A percentile compares a stretch with the other conserved stretches of the same genome.
These are phyloP conservation scores for Colletotrichum truncatum DNA, from an alignment of 2,329 filamentous ascomycete genomes.

Conservation along the genomic window DNA sequence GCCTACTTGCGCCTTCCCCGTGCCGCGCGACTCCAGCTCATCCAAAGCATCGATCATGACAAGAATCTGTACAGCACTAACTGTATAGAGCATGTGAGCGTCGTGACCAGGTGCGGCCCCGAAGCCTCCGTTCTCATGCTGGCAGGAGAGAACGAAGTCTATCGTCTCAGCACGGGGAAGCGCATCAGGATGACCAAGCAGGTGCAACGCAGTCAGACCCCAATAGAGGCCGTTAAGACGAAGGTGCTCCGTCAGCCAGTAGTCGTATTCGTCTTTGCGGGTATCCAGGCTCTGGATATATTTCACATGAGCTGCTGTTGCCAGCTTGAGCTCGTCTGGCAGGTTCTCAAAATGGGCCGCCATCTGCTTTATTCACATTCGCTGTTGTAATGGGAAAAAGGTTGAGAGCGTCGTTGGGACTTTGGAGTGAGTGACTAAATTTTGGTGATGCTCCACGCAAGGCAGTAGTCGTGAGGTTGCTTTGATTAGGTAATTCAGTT, in stretches of 20 bases:
- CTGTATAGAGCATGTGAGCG: constrained; percentile 94
- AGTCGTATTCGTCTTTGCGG: constrained; percentile 93
- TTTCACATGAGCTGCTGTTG: constrained; percentile 75
- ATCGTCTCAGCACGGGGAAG: constrained; percentile 84
- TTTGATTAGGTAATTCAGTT: constrained; percentile 21
- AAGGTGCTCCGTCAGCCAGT: constrained; percentile 97
- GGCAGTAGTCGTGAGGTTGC: constrained; percentile 13
- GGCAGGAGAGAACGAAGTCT: constrained; percentile 94
- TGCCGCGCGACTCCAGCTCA: constrained; percentile 77
- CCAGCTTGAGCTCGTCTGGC: constrained; percentile 54
- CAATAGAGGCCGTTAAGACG: constrained; percentile 97
- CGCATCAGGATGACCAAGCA: constrained; percentile 82
- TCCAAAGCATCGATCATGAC: constrained; percentile 86
- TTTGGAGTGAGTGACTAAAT: background rate
- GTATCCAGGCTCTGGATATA: constrained; percentile 95
- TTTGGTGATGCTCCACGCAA: background rate
- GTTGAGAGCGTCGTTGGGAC: background rate
- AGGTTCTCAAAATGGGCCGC: constrained; percentile 42
- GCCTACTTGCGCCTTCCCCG: constrained; percentile 77
- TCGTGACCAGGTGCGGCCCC: constrained; percentile 95
- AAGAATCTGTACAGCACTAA: constrained; percentile 93
- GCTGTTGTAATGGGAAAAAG: background rate
- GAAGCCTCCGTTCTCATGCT: constrained; percentile 89
- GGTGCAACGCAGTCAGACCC: constrained; percentile 89
- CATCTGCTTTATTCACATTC: constrained; percentile 39